Base-by-base conservation (phyloP, 2,329 filamentous ascomycete species). In the Periglandula ipomoeae region DNA sequence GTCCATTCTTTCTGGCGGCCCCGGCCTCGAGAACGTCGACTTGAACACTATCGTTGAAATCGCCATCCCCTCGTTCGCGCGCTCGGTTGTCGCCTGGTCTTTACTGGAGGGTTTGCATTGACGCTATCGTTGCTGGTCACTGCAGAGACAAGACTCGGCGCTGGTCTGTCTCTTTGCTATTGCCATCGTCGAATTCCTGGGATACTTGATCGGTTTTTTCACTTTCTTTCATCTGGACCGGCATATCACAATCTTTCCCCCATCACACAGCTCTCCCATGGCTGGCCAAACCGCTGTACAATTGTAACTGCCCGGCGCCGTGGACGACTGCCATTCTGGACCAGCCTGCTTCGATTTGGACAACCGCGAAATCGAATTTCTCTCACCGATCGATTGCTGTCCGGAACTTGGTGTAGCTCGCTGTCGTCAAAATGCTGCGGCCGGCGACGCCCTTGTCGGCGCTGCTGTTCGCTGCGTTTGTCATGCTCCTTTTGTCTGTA, bases 381-480 rank as follows among this genome's bases (percentile, higher is more conserved):
- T 22, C 15, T 27, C 27, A 5, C 34, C 15, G 6, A 24, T 19
- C 44, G 35, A 24, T 52, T 41, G 44, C 46, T 43, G 23, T 42
- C 38, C 37, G 19, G 59, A 62, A 54, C 58, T 50, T 52, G 55
- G 51, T 41, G 11, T 27, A 24, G 45, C 41, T 24, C 38, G 45
- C 45, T 30, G 44, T 54, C 56, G 59, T 62, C 72, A 82, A 71
- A 71, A 88, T 95, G 81, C 74, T 97, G 66, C 87, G 90, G 62
- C 90, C 93, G 53, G 91, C 93, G 53, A 97, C 93, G 52, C 91
- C 93, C 57, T 74, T 98, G 64, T 84, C 90, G 58, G 73, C 95
- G 57, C 72, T 97, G 65, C 84, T 97, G 61, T 79, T 94, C 54
- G 76, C 79, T 61, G 89, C 91, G 56, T 96, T 98, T 67, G 85